Evolutionary conservation across 257 asterid genomes (phyloP).

Genomic region (Knoxia roxburghii): DNA sequence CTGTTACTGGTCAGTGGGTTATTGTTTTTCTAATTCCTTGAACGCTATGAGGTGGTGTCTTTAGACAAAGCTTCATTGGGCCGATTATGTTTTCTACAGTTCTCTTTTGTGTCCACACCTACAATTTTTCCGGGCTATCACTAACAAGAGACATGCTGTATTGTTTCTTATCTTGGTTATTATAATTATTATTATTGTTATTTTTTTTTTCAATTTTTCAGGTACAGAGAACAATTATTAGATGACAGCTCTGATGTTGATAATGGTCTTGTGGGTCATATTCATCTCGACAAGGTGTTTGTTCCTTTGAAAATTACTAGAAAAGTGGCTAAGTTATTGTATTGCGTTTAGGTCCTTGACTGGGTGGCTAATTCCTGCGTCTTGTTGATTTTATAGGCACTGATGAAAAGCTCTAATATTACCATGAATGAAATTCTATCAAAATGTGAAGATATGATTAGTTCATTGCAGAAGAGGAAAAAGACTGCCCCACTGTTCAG

Average conservation of each 20-base stretch:
- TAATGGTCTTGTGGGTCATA: constrained; percentile 79
- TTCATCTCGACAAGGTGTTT: constrained; percentile 74
- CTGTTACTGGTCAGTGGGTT: not conserved
- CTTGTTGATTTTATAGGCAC: constrained; percentile 41
- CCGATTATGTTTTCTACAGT: not conserved
- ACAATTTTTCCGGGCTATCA: no score
- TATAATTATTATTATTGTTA: no score
- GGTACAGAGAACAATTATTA: constrained; percentile 45
- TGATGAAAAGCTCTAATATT: constrained; percentile 44
- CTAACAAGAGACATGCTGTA: not conserved
- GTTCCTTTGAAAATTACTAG: constrained; percentile 16
- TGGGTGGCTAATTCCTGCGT: constrained; percentile 19
- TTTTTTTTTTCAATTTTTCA: constrained; percentile 27
- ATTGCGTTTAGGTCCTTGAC: constrained; percentile 14
- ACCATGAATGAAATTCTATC: constrained; percentile 49
- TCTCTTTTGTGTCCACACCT: not conserved
- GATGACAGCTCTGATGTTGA: constrained; percentile 37
- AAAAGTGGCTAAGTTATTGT: not conserved
- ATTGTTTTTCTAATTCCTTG: not conserved
- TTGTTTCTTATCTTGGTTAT: not conserved
- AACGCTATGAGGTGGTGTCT: not conserved
- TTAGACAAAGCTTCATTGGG: not conserved
- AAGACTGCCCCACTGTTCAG: constrained; percentile 55
- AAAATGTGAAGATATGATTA: constrained; percentile 59
- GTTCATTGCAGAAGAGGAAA: constrained; percentile 55